Conservation (phyloP, 2,329 filamentous ascomycete genomes). For the Fusarium cicatricum region DNA sequence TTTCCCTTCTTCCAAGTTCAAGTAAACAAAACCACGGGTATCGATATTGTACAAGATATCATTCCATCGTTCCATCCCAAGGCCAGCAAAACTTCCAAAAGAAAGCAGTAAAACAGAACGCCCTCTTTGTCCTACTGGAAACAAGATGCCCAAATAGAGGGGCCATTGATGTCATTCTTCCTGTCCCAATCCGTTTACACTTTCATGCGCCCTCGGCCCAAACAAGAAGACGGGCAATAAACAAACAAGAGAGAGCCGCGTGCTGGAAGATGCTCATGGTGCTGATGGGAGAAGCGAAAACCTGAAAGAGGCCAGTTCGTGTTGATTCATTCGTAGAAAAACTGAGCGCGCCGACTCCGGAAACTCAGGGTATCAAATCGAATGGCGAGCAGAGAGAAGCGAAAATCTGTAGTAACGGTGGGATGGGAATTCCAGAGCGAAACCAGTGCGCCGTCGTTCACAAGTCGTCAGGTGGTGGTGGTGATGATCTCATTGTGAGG, state of each 20-base stretch:
- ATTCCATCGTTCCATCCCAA: not conserved
- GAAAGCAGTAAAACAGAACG: too few relatives aligned
- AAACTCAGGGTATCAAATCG: conserved; percentile 24
- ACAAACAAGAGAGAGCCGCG: not conserved
- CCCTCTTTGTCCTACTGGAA: too few relatives aligned
- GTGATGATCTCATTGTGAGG: too few relatives aligned
- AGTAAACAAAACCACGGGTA: conserved; percentile 30
- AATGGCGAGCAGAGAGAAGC: not conserved
- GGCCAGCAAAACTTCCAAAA: not conserved
- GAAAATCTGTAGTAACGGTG: conserved; percentile 9
- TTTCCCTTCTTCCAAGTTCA: conserved; percentile 19
- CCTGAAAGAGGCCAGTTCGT: conserved; percentile 1
- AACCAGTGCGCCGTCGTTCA: conserved; percentile 18
- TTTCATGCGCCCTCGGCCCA: too few relatives aligned
- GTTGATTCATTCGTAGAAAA: not conserved
- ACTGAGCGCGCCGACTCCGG: conserved; percentile 13
- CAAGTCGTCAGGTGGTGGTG: conserved; percentile 18
- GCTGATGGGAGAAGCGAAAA: not conserved
- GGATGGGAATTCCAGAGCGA: not conserved
- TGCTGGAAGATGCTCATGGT: conserved; percentile 1
- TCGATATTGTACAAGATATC: conserved; percentile 33
- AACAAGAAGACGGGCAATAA: too few relatives aligned
- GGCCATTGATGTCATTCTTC: too few relatives aligned
- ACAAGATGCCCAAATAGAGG: too few relatives aligned
- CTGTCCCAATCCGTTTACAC: too few relatives aligned